Evolutionary conservation across 805 yeast genomes (phyloP), one percentile per base, ranked within the genome.

Genomic region (Huiozyma sinensis): DNA sequence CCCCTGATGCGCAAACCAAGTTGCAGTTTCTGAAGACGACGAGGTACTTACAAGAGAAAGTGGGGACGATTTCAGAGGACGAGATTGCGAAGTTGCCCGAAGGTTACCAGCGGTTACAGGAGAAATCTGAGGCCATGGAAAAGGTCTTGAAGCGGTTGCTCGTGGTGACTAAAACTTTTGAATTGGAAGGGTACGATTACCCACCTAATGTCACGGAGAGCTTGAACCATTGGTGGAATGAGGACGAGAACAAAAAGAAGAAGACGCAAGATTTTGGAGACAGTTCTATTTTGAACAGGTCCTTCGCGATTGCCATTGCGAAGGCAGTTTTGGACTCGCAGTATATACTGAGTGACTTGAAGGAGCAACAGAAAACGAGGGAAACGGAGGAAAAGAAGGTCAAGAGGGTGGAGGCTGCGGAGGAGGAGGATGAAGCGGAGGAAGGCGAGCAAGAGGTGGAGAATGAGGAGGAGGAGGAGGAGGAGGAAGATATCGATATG

Each of bases 131-230:
- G 59, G 69, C 76, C 42, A 66, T 83, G 52, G 76, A 77, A 58
- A 70, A 69, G 41, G 73, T 79, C 47, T 79, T 81, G 64, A 77
- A 69, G 51, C 70, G 71, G 54, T 55, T 73, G 9, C 53, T 75
- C n/a, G 50, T 65, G 5, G 72, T 76, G 43, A 71, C 81, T 6
- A 70, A 68, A 41, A 84, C 88, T 36, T 84, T 77, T 57, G 86
- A 75, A 55, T 76, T 81, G 48, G 83, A 81, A 52, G 75, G 83
- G 40, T 84, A 84, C 59, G 95, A 84, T 60, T 83, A 82, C 55
- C 95, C 95, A 28, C 90, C 92, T 43, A 81, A 81, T 59, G 63
- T 83, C 49, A 72, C 73, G 48, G 90, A 84, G 52, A 76, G 83
- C 38, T 68, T 77, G 27, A 67, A 68, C 40, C 81, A 82, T 52